Evolutionary conservation across 257 asterid species (phyloP).

Genomic region (Schizonepeta tenuifolia): DNA sequence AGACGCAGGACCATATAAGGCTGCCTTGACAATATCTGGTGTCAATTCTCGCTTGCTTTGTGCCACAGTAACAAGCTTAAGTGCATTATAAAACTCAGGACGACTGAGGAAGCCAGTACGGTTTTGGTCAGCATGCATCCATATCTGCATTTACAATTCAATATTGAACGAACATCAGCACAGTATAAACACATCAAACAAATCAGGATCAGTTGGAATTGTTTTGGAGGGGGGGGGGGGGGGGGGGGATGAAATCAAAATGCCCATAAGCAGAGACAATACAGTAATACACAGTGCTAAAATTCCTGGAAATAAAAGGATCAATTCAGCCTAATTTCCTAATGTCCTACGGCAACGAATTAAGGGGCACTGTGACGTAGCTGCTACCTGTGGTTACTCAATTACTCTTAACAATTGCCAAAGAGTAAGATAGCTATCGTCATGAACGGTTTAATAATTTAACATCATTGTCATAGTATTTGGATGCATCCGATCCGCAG

Average conservation of each 20-base stretch:
- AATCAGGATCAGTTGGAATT: conserved; percentile 16
- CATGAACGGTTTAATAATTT: not conserved
- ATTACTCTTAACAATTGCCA: not conserved
- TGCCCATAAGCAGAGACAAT: not conserved
- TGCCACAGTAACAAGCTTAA: conserved; percentile 95
- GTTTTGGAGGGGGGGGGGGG: not conserved
- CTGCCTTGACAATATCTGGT: conserved; percentile 92
- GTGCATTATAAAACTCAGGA: conserved; percentile 88
- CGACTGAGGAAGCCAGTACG: conserved; percentile 78
- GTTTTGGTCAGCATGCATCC: conserved; percentile 81
- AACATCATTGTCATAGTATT: not conserved
- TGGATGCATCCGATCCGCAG: conserved; percentile 15
- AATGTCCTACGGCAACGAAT: not conserved
- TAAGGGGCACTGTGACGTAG: not conserved
- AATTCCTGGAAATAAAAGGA: not conserved
- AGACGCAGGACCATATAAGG: conserved; percentile 86
- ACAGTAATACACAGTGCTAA: conserved; percentile 10
- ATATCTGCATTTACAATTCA: conserved; percentile 75
- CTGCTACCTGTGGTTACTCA: not conserved
- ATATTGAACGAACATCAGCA: not conserved
- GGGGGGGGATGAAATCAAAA: not conserved
- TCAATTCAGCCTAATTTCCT: not conserved
- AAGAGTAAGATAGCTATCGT: conserved; percentile 11
- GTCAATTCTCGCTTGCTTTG: conserved; percentile 94
- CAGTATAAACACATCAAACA: not conserved